These are phyloP conservation scores for Dissophora globulifera DNA, from an alignment of 192 early-diverging fungal species.

Conservation along the genomic window DNA sequence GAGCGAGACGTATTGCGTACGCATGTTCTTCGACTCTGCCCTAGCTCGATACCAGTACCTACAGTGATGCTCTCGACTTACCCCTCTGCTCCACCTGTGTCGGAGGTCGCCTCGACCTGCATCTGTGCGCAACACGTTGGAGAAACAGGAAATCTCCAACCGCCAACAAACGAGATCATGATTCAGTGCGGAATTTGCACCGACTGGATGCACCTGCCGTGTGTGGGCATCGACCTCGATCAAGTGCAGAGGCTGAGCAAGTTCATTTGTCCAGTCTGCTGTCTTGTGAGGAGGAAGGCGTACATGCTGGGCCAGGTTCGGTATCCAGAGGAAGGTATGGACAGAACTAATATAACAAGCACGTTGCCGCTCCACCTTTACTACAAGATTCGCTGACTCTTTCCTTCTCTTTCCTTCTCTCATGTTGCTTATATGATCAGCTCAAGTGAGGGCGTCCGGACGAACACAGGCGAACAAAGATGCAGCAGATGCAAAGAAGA, in stretches of 20 bases:
- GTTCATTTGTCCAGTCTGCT: slow-evolving; percentile 72
- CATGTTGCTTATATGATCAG: slow-evolving; percentile 10
- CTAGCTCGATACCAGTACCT: slow-evolving; percentile 20
- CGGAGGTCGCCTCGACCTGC: slow-evolving; percentile 8
- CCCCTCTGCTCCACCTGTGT: slow-evolving; percentile 26
- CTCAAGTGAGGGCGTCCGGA: slow-evolving; percentile 8
- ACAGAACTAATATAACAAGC: not conserved
- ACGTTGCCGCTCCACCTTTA: too few species aligned
- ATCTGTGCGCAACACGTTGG: slow-evolving; percentile 8
- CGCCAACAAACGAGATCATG: slow-evolving; percentile 57
- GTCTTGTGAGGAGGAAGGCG: slow-evolving; percentile 23
- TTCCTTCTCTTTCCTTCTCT: too few species aligned
- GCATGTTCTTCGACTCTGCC: slow-evolving; percentile 48
- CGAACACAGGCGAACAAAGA: slow-evolving; percentile 16
- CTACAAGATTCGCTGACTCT: too few species aligned
- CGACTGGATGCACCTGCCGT: slow-evolving; percentile 73
- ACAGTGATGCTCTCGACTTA: slow-evolving; percentile 15
- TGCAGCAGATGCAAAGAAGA: slow-evolving; percentile 21
- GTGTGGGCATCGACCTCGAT: slow-evolving; percentile 59
- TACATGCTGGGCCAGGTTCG: slow-evolving; percentile 16
- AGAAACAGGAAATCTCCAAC: not conserved
- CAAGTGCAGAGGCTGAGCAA: slow-evolving; percentile 55
- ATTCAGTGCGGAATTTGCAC: slow-evolving; percentile 71
- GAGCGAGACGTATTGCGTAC: slow-evolving; percentile 54
- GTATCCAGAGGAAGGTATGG: slow-evolving; percentile 29